These are phyloP conservation scores for Breviolum minutum DNA, from an alignment of 73 alveolate genomes.

Conservation along the genomic window DNA sequence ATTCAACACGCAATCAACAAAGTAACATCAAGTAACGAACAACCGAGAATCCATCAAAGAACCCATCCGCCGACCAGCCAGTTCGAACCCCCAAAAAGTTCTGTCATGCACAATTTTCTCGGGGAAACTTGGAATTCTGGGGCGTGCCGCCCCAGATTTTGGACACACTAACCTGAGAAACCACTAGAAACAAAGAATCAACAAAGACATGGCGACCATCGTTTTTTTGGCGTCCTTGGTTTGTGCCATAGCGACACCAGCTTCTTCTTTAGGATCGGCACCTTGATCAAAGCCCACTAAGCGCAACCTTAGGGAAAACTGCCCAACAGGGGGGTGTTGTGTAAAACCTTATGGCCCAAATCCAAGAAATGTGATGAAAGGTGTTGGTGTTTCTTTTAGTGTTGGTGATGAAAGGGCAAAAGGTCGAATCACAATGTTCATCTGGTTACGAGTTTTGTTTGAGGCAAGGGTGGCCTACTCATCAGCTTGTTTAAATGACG, in stretches of 20 bases:
- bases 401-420: too few species aligned
- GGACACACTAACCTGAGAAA: not conserved
- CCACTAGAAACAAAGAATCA: not conserved
- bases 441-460: too few species aligned
- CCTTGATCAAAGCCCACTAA: slow-evolving; percentile 53
- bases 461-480: too few species aligned
- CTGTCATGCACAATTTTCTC: too few species aligned
- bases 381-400: too few species aligned
- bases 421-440: too few species aligned
- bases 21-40: too few species aligned
- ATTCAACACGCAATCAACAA: too few species aligned
- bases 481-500: too few species aligned
- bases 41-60: too few species aligned
- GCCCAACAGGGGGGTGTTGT: not conserved
- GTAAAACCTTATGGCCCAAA: not conserved
- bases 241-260: slow-evolving; percentile 14
- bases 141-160: not conserved
- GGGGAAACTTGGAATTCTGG: not conserved
- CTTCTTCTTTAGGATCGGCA: slow-evolving; percentile 1
- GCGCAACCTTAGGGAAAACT: not conserved
- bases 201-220: not conserved
- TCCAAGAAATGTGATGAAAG: not conserved
- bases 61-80: too few species aligned
- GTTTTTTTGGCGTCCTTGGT: not conserved
- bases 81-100: too few species aligned